phyloP scores from a whole-genome alignment of 1,284 basidiomycete genomes.

The Vanrija sp. region DNA sequence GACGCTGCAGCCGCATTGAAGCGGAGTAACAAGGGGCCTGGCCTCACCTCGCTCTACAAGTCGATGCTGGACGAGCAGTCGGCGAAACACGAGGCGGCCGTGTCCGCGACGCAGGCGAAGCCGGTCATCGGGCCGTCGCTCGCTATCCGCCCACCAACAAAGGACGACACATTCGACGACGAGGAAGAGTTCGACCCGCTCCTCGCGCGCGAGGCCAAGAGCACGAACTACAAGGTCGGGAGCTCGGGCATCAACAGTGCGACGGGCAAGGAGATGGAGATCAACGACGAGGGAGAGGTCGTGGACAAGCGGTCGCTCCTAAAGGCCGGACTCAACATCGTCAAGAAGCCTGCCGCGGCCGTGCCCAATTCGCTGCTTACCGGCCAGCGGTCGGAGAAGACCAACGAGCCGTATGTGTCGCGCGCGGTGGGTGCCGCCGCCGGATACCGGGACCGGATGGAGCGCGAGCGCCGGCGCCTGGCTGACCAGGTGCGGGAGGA shows the following conservation, averaged over 20 bases:
- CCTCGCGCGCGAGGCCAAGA: constrained; percentile 32
- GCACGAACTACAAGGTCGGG: constrained; percentile 5
- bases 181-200: constrained; percentile 45
- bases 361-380: constrained; percentile 29
- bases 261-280: constrained; percentile 81
- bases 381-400: constrained; percentile 53
- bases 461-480: constrained; percentile 69
- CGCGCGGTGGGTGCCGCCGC: constrained; percentile 77
- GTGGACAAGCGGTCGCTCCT: constrained; percentile 93
- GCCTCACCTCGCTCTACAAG: constrained; percentile 83
- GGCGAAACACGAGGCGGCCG: constrained; percentile 74
- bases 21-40: constrained; percentile 56
- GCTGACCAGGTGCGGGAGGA: constrained; percentile 70
- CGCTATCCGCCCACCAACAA: constrained; percentile 36
- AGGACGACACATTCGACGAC: constrained; percentile 29
- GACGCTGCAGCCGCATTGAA: constrained; percentile 58
- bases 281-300: constrained; percentile 97
- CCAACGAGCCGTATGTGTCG: constrained; percentile 45
- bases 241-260: constrained; percentile 36
- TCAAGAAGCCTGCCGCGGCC: constrained; percentile 43
- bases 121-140: constrained; percentile 31
- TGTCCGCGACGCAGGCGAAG: constrained; percentile 59
- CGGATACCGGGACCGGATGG: constrained; percentile 70
- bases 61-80: constrained; percentile 75
- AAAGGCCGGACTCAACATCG: constrained; percentile 83